Conservation (phyloP, 371 early-diverging fungal genomes). For the Batkoa obscura region DNA sequence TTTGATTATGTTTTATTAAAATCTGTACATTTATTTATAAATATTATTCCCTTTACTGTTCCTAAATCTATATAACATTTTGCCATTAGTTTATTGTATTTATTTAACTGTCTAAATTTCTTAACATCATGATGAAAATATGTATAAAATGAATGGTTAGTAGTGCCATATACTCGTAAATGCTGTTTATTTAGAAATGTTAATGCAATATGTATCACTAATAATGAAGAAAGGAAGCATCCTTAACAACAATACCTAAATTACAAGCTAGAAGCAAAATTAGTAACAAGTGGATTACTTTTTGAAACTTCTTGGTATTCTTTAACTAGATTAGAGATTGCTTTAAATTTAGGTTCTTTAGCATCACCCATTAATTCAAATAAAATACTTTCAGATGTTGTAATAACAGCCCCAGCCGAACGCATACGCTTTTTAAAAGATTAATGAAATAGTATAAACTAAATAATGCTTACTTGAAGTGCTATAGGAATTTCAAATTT, state of each 20-base stretch:
- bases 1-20: no score
- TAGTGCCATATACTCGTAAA: no score
- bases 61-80: no score
- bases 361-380: slow-evolving; percentile 80
- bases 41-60: no score
- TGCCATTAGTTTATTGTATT: no score
- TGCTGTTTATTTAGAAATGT: no score
- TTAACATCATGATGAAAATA: no score
- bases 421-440: slow-evolving; percentile 31
- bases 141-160: no score
- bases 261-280: background rate
- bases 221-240: no score
- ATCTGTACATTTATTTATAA: no score
- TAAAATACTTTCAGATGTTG: slow-evolving; percentile 76
- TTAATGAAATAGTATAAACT: background rate
- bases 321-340: slow-evolving; percentile 58
- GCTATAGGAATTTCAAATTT: slow-evolving; percentile 68
- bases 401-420: slow-evolving; percentile 53
- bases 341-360: slow-evolving; percentile 56
- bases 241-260: background rate
- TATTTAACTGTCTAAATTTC: no score
- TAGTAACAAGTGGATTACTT: slow-evolving; percentile 3
- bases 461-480: slow-evolving; percentile 27
- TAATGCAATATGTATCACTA: no score
- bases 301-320: slow-evolving; percentile 40